phyloP scores from a whole-genome alignment of 2,329 filamentous ascomycete species.

The Botrytis fragariae region DNA sequence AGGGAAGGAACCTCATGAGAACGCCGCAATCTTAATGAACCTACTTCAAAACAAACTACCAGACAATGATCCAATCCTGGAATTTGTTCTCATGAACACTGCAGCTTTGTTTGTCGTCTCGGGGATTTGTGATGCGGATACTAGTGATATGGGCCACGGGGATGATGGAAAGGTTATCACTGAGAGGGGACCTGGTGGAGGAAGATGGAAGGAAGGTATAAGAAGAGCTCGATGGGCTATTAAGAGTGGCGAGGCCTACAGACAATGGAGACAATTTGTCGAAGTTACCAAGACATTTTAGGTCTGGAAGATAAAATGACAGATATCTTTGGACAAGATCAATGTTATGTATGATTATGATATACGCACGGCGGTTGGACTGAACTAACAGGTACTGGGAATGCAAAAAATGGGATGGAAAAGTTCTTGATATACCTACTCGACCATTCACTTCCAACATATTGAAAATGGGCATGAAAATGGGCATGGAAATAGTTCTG shows the following conservation, averaged over 20 bases:
- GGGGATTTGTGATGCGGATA: constrained; percentile 81
- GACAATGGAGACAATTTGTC: constrained; percentile 79
- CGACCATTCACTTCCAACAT: neutral
- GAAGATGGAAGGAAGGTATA: constrained; percentile 93
- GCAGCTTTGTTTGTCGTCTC: constrained; percentile 83
- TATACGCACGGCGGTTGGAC: neutral
- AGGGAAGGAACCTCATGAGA: constrained; percentile 81
- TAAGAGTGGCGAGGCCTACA: constrained; percentile 80
- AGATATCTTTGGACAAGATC: neutral
- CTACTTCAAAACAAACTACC: constrained; percentile 73
- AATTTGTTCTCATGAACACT: constrained; percentile 94
- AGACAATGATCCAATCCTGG: constrained; percentile 77
- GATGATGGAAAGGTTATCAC: constrained; percentile 78
- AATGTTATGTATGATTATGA: neutral
- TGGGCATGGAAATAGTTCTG: neutral
- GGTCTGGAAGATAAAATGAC: neutral
- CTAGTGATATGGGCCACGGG: constrained; percentile 73
- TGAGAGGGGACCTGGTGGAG: constrained; percentile 80
- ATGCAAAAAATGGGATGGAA: neutral
- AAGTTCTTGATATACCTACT: neutral
- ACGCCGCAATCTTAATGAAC: constrained; percentile 76
- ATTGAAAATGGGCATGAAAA: neutral
- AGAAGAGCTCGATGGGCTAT: constrained; percentile 85
- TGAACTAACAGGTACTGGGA: neutral
- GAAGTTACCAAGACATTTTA: constrained; percentile 55